A percentile compares a stretch with the other conserved stretches of the same genome.
Conservation (phyloP, 306 rosid species). For the Trichosanthes truncata region DNA sequence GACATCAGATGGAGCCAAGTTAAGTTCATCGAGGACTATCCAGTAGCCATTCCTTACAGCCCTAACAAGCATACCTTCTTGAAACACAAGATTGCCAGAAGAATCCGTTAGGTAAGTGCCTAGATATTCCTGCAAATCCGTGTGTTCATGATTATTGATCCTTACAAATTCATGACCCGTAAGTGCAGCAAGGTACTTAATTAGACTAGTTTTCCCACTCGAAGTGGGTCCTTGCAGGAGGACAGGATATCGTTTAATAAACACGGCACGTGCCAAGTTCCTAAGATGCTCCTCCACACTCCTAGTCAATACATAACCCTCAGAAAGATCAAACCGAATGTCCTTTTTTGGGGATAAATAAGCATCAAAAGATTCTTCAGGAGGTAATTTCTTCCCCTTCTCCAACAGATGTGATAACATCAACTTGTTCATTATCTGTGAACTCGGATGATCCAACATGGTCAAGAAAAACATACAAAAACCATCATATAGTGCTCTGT, state of each 20-base stretch:
- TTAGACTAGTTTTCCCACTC: constrained; percentile 96
- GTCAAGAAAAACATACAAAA: constrained; percentile 82
- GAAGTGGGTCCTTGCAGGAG: constrained; percentile 97
- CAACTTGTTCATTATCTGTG: constrained; percentile 49
- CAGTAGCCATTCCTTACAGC: constrained; percentile 83
- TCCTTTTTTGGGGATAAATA: constrained; percentile 27
- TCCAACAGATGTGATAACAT: constrained; percentile 37
- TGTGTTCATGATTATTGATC: constrained; percentile 95
- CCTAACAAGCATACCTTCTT: constrained; percentile 82
- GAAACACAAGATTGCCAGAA: constrained; percentile 76
- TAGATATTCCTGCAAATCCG: constrained; percentile 91
- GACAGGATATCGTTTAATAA: constrained; percentile 67
- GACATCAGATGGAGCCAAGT: constrained; percentile 98
- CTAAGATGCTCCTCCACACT: constrained; percentile 71
- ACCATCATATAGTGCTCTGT: constrained; percentile 74
- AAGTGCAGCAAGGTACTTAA: constrained; percentile 66
- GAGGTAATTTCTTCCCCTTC: constrained; percentile 43
- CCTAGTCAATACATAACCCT: constrained; percentile 45
- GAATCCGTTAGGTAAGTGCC: constrained; percentile 75
- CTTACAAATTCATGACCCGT: constrained; percentile 79
- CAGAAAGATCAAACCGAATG: constrained; percentile 15
- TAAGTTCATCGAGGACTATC: constrained; percentile 96
- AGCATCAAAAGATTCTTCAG: constrained; percentile 27
- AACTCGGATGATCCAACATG: constrained; percentile 63
- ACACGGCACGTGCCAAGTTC: constrained; percentile 70